Conservation (phyloP, 1,284 basidiomycete species). For the Sphaerobolus stellatus region DNA sequence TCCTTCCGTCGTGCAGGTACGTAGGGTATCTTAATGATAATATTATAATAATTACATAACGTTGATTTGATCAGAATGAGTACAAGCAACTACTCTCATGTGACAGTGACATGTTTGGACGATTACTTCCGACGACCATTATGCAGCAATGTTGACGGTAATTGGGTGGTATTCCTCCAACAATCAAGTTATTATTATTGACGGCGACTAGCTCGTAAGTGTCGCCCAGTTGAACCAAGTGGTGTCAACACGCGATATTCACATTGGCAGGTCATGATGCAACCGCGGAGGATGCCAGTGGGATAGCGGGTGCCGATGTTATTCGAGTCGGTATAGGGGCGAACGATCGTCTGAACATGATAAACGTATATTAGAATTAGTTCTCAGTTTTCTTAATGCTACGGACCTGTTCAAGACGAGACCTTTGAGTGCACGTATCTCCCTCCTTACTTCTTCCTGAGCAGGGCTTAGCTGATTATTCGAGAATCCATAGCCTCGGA, state of each 20-base stretch:
- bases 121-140: not conserved
- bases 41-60: not conserved
- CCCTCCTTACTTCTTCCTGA: conserved; percentile 62
- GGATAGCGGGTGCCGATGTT: not conserved
- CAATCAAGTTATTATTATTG: not conserved
- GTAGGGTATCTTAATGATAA: conserved; percentile 12
- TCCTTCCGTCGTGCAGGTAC: conserved; percentile 43
- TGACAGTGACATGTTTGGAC: conserved; percentile 1
- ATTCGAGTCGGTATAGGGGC: conserved; percentile 1
- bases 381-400: not conserved
- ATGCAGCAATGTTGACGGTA: no score
- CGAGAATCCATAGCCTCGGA: conserved; percentile 30
- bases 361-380: not conserved
- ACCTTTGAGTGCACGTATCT: conserved; percentile 67
- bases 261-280: not conserved
- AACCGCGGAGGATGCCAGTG: not conserved
- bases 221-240: not conserved
- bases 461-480: conserved; percentile 36
- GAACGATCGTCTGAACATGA: conserved; percentile 6
- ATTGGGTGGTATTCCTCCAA: no score
- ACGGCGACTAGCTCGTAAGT: not conserved
- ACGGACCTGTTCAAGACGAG: conserved; percentile 62
- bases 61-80: conserved; percentile 5
- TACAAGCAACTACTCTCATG: not conserved
- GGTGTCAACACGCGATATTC: not conserved